Percentiles rank a stretch among this genome's conserved stretches.
phyloP scores from a whole-genome alignment of 2,329 filamentous ascomycete genomes.

The Aureobasidium sp. region DNA sequence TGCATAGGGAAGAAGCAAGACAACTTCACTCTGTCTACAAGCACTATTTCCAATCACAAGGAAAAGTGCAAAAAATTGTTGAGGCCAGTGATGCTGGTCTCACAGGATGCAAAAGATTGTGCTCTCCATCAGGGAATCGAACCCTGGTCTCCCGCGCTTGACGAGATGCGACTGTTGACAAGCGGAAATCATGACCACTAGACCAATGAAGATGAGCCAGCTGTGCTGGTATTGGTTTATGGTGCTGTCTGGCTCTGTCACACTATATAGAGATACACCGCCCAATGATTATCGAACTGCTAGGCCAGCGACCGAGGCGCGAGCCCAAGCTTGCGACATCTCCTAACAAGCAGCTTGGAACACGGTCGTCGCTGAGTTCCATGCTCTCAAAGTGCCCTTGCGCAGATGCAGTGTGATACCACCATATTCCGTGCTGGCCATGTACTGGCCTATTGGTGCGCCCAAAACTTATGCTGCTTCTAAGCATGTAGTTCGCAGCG shows the following conservation, averaged over 20 bases:
- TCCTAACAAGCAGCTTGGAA: background rate
- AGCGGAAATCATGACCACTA: conserved; percentile 10
- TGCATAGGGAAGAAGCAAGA: no score
- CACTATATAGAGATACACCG: background rate
- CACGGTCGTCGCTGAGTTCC: background rate
- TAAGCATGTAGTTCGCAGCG: conserved; percentile 50
- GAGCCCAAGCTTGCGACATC: background rate
- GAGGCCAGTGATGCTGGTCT: no score
- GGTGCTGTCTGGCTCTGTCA: background rate
- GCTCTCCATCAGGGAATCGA: conserved; percentile 6
- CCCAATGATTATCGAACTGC: background rate
- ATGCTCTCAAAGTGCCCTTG: background rate
- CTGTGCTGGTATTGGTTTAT: background rate
- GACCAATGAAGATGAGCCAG: conserved; percentile 8
- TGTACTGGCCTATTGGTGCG: conserved; percentile 89
- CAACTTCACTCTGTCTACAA: no score
- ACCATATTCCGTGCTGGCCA: conserved; percentile 34
- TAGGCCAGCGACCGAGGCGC: background rate
- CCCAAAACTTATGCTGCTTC: conserved; percentile 75
- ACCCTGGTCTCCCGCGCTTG: conserved; percentile 9
- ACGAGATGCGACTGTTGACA: conserved; percentile 4
- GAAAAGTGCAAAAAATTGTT: no score
- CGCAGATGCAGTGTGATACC: conserved; percentile 14
- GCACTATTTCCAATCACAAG: no score
- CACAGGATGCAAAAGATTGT: background rate